Base-by-base conservation (phyloP, 306 rosid genomes). In the Vicia faba region DNA sequence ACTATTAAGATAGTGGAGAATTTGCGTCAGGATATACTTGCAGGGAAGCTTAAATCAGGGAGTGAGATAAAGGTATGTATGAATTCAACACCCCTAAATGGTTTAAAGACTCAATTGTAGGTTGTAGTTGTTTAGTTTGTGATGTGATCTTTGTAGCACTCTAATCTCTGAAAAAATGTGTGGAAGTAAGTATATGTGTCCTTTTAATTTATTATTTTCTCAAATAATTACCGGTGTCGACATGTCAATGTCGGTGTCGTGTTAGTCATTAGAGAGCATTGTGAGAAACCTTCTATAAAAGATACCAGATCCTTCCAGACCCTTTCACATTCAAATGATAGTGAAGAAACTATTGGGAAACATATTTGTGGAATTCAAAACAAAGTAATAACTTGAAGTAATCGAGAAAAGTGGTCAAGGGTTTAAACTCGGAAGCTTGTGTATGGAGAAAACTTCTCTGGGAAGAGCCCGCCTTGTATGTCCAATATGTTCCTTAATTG, bases 21-120 rank as follows among this genome's bases (percentile, higher is more conserved):
- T 67, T 82, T 90, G 84, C 86, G 99, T 3, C 90, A 82, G 70
- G 95, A 90, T 55, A 90, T 93, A 61, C 75, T 80, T 12, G 84
- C 95, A 1, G 97, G 99, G 71, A 93, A 85, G 82, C 92, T 90
- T 54, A 88, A 93, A 83, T 93, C 99, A 20, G 96, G 98, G 72
- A 84, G 72, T 75, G 99, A 93, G 81, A 88, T 90, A 26, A 93
- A 93, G 97, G 97, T 90, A 70, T 20, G 55, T 4, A 40, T 40
- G 45, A 33, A 33, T 33, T 33, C 38, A 33, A 33, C 38, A 33
- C 38, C n/a, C n/a, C n/a, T n/a, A n/a, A n/a, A n/a, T n/a, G n/a
- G n/a, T n/a, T n/a, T n/a, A n/a, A n/a, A n/a, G n/a, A n/a, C n/a
- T 31, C 8, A 26, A 26, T 26, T 31, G 36, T 31, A 31, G 36